Conservation (phyloP, 305 asterid genomes). For the Fraxinus dipetala region DNA sequence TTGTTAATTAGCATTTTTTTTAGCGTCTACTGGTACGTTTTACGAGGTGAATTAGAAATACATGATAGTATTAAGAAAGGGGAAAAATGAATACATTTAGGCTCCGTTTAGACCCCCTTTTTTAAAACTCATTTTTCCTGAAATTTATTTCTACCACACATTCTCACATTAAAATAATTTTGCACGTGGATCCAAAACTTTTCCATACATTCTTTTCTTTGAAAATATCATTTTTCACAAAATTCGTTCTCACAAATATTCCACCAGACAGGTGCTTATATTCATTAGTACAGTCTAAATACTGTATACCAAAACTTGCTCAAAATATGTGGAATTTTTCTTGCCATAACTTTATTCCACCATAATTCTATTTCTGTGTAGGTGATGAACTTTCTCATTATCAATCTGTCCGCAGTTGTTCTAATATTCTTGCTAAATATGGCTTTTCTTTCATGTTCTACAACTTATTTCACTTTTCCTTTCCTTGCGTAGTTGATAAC, state of each 20-base stretch:
- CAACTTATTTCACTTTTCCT: not conserved
- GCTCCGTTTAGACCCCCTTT: too few relatives aligned
- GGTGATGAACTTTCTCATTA: not conserved
- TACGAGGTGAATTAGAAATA: not conserved
- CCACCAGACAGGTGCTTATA: not conserved
- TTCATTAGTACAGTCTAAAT: not conserved
- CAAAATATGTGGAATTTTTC: not conserved
- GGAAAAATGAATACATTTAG: not conserved
- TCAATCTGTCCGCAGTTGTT: not conserved
- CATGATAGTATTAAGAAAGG: not conserved
- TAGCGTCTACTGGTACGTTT: not conserved
- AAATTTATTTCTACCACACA: too few relatives aligned
- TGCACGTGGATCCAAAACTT: too few relatives aligned
- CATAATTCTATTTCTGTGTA: not conserved
- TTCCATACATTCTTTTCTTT: too few relatives aligned
- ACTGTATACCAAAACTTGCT: not conserved
- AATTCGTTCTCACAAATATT: too few relatives aligned
- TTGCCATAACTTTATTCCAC: not conserved
- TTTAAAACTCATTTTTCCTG: too few relatives aligned
- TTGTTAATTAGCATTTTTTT: not conserved
- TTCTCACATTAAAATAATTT: too few relatives aligned
- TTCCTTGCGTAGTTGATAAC: constrained; percentile 36
- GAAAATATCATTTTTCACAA: too few relatives aligned
- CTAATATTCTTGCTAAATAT: not conserved
- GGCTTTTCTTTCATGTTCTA: not conserved